Evolutionary conservation across 2,329 filamentous ascomycete species (phyloP), one percentile per base, ranked within the genome.

Genomic region (Alternaria infectoria): DNA sequence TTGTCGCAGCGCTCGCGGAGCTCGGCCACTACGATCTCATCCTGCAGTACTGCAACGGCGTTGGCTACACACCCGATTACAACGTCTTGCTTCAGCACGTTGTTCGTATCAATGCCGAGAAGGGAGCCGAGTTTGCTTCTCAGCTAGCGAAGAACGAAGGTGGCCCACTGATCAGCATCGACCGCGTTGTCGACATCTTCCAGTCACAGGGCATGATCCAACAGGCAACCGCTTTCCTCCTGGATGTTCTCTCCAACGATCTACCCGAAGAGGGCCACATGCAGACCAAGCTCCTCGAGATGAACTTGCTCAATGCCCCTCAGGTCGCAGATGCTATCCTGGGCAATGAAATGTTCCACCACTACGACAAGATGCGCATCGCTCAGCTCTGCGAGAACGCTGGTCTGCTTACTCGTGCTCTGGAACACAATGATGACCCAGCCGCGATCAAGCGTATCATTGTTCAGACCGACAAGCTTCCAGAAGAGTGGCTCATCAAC

Each of bases 251-350:
- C 32, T 96, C 97, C 81, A 93, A 96, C 71, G 97, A 99, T 83
- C 91, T 90, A 74, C 93, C 93, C 1, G 96, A 99, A 80, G 94
- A 99, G 77, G 95, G 90, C 43, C 90, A 95, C 70, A 86, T 99
- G 43, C 96, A 99, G 82, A 99, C 96, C 21, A 91, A 96, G 64
- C 87, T 99, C 4, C 85, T 99, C 59, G 96, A 99, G 86, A 98
- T 99, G 94, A 99, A 99, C 81, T 83, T 99, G 67, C 87, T 97
- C 81, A 96, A 97, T 72, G 96, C 96, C 2, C 96, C 96, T 54
- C 96, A 98, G 81, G 96, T 99, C 58, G 96, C 96, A 4, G 96
- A 99, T 80, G 96, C 96, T 32, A 99, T 99, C 71, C 88, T 99
- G 44, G 93, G 95, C 69, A 99, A 99, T 75, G 93, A 98, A 74